Conservation (phyloP, 495 filamentous ascomycete genomes). For the Aspergillus ostianus region DNA sequence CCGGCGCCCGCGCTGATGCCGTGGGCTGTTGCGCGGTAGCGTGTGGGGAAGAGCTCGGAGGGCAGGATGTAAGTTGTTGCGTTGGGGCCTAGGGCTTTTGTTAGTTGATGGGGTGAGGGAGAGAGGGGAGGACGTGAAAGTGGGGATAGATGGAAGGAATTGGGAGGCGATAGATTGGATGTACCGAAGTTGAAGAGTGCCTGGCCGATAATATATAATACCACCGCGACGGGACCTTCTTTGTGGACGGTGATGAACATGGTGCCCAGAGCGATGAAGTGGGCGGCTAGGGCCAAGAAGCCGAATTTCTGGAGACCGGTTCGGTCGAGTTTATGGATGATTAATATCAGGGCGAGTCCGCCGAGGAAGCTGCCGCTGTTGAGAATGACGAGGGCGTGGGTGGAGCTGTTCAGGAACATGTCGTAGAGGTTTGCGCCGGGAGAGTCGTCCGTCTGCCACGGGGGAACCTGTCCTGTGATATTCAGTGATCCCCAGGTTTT, state of each 20-base stretch:
- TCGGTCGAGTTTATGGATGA: conserved; percentile 47
- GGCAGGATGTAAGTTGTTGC: conserved; percentile 62
- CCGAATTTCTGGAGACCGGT: conserved; percentile 47
- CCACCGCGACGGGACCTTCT: conserved; percentile 45
- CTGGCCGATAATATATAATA: conserved; percentile 58
- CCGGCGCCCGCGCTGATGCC: conserved; percentile 55
- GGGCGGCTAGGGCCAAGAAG: conserved; percentile 44
- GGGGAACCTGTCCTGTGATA: conserved; percentile 28
- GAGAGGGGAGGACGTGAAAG: neutral
- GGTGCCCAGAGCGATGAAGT: conserved; percentile 51
- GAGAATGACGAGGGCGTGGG: conserved; percentile 39
- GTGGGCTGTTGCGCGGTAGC: conserved; percentile 56
- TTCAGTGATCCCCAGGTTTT: conserved; percentile 44
- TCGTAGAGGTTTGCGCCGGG: conserved; percentile 34
- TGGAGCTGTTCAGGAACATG: conserved; percentile 41
- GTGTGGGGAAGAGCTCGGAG: conserved; percentile 61
- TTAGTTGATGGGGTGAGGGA: conserved; percentile 10
- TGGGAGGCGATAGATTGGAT: too few relatives aligned
- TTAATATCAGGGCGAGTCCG: conserved; percentile 40
- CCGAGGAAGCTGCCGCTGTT: conserved; percentile 50
- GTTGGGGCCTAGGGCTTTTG: conserved; percentile 44
- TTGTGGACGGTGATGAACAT: conserved; percentile 43
- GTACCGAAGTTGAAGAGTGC: conserved; percentile 67
- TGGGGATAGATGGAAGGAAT: too few relatives aligned
- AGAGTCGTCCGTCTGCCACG: conserved; percentile 38